Evolutionary conservation across 768 basidiomycete genomes (phyloP).

Genomic region (Cystofilobasidium bisporidii): DNA sequence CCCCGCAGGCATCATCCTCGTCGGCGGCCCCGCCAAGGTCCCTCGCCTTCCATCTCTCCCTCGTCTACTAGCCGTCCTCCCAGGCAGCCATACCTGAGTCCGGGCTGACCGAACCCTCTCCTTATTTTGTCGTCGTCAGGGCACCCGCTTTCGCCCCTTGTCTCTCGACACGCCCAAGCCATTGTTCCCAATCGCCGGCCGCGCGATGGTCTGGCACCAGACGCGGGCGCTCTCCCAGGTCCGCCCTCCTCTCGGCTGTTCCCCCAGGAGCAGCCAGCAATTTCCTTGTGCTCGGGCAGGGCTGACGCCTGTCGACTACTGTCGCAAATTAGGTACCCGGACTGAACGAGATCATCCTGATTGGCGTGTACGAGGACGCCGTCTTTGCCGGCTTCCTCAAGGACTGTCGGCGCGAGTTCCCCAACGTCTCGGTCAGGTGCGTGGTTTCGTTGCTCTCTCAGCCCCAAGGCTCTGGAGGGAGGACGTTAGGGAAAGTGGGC

Average conservation of each 20-base stretch:
- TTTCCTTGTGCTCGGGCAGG: too few relatives aligned
- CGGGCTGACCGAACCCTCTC: background rate
- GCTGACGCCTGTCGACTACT: too few relatives aligned
- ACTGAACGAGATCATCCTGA: conserved; percentile 23
- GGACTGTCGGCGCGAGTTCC: conserved; percentile 43
- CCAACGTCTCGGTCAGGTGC: conserved; percentile 40
- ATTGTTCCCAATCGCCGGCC: conserved; percentile 42
- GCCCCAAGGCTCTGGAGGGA: too few relatives aligned
- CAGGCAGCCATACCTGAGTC: background rate
- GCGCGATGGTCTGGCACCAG: conserved; percentile 45
- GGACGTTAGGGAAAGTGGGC: too few relatives aligned
- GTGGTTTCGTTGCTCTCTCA: background rate
- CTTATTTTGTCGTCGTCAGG: too few relatives aligned
- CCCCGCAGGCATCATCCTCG: conserved; percentile 22
- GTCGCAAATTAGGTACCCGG: background rate
- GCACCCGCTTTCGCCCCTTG: conserved; percentile 27
- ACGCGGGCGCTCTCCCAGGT: conserved; percentile 42
- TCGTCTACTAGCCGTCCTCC: background rate
- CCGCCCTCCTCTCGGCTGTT: conserved; percentile 32
- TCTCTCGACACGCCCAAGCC: conserved; percentile 40
- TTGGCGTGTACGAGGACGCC: conserved; percentile 38
- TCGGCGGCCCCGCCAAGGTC: conserved; percentile 26
- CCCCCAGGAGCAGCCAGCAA: too few relatives aligned
- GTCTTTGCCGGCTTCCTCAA: conserved; percentile 43
- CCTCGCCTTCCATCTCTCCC: background rate